phyloP scores from a whole-genome alignment of 2,329 filamentous ascomycete genomes.

The Fusarium ramigenum region DNA sequence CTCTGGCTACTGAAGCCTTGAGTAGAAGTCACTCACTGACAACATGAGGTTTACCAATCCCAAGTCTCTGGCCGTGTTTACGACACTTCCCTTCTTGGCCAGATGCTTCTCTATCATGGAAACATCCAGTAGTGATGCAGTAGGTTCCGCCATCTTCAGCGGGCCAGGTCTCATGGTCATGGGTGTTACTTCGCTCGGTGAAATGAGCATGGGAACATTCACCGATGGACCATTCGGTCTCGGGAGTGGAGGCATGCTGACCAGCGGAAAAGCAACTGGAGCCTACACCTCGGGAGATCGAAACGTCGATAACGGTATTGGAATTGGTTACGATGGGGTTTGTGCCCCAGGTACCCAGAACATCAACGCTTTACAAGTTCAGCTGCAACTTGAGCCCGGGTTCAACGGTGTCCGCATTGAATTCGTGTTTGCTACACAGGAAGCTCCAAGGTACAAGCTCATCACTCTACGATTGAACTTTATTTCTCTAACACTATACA shows the following conservation, averaged over 20 bases:
- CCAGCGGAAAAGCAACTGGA: background rate
- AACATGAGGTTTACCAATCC: background rate
- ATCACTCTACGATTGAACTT: background rate
- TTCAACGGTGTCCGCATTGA: background rate
- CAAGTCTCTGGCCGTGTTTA: background rate
- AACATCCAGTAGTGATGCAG: background rate
- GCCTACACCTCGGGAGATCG: background rate
- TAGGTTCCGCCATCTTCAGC: background rate
- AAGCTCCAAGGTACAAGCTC: background rate
- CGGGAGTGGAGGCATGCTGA: background rate
- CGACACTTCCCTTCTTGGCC: background rate
- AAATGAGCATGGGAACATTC: background rate
- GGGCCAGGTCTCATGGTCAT: background rate
- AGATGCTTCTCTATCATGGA: background rate
- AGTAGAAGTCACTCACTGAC: background rate
- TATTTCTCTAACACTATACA: background rate
- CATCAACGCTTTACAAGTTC: background rate
- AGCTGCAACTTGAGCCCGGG: background rate
- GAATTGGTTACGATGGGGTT: background rate
- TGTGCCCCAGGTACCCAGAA: background rate
- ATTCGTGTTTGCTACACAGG: background rate
- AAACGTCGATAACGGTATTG: background rate
- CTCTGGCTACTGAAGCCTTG: background rate
- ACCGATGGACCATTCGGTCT: background rate
- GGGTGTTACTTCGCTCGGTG: background rate